Evolutionary conservation across 169 alveolate species (phyloP), one percentile per base, ranked within the genome.

Genomic region (Cryptosporidium sp.): DNA sequence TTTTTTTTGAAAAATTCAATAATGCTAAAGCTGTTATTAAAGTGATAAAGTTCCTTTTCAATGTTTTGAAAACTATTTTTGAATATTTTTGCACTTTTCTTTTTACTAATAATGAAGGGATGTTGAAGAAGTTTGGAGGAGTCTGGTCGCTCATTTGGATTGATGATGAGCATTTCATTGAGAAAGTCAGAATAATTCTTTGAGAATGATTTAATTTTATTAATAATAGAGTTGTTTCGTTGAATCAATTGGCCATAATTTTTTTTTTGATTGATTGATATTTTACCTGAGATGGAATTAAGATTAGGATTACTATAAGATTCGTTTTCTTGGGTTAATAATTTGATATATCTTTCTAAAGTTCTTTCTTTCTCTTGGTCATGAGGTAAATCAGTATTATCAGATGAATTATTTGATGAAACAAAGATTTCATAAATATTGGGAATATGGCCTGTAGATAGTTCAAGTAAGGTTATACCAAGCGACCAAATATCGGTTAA

Each of bases 401-500:
- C 2, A 7, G 29, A 23, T 55, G 12, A 55, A 7, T 55, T 26
- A 55, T 55, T n/a, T 55, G 67, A 55, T 55, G 35, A 7, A 23
- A 55, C 16, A 55, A 55, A 55, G 8, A 55, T 55, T 67, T 65
- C 69, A 33, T 80, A 67, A 29, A 80, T 80, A 29, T 62, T 59
- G 14, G 89, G 89, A 8, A 65, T 55, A 62, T 41, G 41, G 10
- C 89, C 89, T 26, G 70, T 80, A 23, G 89, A 59, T 45, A 80
- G 43, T 37, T 80, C 89, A 29, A 80, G 67, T 10, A 65, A 43
- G 6, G 89, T 80, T 62, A 80, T 52, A 12, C 89, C 89, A 23
- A 80, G 51, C 1, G 89, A 80, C 89, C 89, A 80, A 41, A 80
- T 65, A 50, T 80, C 89, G 4, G 75, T 80, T 41, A 65, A 65